Evolutionary conservation across 2,329 filamentous ascomycete species (phyloP).

Genomic region (Cladorrhinum sp.): DNA sequence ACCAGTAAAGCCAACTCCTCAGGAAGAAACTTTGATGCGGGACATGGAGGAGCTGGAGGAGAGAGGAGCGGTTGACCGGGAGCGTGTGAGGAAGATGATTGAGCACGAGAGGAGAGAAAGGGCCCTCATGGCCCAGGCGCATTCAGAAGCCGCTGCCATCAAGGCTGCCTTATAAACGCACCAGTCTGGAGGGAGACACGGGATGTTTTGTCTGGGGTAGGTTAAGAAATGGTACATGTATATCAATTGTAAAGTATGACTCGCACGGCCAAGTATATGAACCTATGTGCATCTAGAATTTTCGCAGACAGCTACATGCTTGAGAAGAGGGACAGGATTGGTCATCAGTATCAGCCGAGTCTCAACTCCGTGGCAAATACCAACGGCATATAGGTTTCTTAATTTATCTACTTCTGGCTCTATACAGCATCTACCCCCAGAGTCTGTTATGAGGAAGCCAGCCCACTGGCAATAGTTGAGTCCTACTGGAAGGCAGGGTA

Average conservation of each 20-base stretch:
- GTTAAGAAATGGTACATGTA: conserved; percentile 15
- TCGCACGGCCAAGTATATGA: background rate
- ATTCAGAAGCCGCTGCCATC: conserved; percentile 47
- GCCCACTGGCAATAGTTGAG: too few relatives aligned
- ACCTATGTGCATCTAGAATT: background rate
- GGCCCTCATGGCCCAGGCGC: conserved; percentile 54
- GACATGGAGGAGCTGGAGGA: conserved; percentile 54
- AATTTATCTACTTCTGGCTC: too few relatives aligned
- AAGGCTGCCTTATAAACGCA: conserved; percentile 30
- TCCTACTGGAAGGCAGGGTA: too few relatives aligned
- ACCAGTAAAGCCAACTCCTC: conserved; percentile 52
- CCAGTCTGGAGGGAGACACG: background rate
- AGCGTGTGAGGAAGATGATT: conserved; percentile 49
- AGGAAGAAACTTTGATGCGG: conserved; percentile 58
- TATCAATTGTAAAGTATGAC: conserved; percentile 27
- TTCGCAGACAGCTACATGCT: too few relatives aligned
- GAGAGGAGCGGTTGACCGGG: conserved; percentile 52
- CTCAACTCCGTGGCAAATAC: too few relatives aligned
- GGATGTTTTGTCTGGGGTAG: background rate
- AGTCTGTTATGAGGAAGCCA: too few relatives aligned
- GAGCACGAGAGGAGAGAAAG: conserved; percentile 61
- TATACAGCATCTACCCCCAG: too few relatives aligned
- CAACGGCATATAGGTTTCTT: too few relatives aligned
- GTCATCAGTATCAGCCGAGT: too few relatives aligned
- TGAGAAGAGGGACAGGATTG: too few relatives aligned